Evolutionary conservation across 768 basidiomycete species (phyloP).

Genomic region (Lactifluus pinguis): DNA sequence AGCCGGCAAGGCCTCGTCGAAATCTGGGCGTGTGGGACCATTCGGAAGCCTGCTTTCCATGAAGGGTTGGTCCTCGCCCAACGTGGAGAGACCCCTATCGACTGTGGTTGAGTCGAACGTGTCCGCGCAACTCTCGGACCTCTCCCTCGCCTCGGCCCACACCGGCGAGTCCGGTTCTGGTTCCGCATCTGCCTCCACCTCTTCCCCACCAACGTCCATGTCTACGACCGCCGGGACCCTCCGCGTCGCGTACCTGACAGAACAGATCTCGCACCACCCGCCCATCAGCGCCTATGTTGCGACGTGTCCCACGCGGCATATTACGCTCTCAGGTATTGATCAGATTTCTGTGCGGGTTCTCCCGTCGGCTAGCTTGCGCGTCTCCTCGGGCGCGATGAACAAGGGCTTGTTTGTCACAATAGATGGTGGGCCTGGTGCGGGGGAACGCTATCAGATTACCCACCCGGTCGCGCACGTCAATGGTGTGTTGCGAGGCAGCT

Average conservation of each 20-base stretch:
- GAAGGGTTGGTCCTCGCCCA: constrained; percentile 34
- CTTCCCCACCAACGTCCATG: constrained; percentile 25
- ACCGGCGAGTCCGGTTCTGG: constrained; percentile 21
- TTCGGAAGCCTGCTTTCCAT: constrained; percentile 47
- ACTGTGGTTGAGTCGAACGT: constrained; percentile 39
- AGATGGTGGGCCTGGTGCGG: constrained; percentile 62
- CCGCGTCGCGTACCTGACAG: constrained; percentile 77
- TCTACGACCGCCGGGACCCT: constrained; percentile 25
- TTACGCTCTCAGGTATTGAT: constrained; percentile 76
- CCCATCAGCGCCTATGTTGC: constrained; percentile 85
- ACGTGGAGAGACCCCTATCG: constrained; percentile 21
- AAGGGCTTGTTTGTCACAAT: constrained; percentile 82
- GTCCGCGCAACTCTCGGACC: constrained; percentile 50
- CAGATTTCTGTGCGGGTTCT: constrained; percentile 91
- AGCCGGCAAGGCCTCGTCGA: constrained; percentile 42
- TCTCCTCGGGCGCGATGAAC: constrained; percentile 76
- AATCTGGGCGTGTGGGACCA: constrained; percentile 50
- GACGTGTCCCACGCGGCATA: constrained; percentile 57
- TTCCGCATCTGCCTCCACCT: not conserved
- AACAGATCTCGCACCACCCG: constrained; percentile 96
- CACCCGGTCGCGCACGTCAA: constrained; percentile 89
- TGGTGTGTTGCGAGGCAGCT: constrained; percentile 82
- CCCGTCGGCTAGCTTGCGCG: constrained; percentile 67
- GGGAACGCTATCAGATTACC: constrained; percentile 79
- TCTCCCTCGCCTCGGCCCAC: constrained; percentile 39